These are phyloP conservation scores for Pseudocercospora vitis DNA, from an alignment of 2,329 filamentous ascomycete genomes.

Conservation along the genomic window DNA sequence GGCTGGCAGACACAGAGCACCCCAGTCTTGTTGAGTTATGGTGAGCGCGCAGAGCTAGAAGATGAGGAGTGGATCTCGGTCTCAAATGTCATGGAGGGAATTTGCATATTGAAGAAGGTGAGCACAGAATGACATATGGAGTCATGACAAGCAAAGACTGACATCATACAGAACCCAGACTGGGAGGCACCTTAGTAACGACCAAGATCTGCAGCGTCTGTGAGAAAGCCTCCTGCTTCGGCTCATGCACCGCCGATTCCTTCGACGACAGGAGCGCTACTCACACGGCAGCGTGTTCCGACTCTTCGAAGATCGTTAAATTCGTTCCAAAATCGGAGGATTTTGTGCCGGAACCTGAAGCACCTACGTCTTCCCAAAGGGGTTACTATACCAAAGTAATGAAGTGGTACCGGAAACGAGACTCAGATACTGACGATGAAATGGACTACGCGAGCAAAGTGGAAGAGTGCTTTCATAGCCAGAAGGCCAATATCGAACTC, in stretches of 20 bases:
- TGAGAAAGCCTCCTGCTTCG: background rate
- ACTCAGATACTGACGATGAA: too few species aligned
- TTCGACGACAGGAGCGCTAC: too few species aligned
- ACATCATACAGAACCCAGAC: slow-evolving; percentile 20
- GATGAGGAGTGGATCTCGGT: slow-evolving; percentile 96
- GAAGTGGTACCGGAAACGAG: too few species aligned
- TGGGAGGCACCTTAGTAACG: slow-evolving; percentile 19
- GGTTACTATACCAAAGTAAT: too few species aligned
- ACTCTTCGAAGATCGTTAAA: too few species aligned
- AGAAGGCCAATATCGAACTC: too few species aligned
- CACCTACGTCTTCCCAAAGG: too few species aligned
- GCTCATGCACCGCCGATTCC: background rate
- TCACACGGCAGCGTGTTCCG: too few species aligned
- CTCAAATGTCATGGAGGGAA: slow-evolving; percentile 85
- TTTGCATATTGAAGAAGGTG: slow-evolving; percentile 97
- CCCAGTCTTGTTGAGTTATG: slow-evolving; percentile 90
- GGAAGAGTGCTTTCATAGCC: too few species aligned
- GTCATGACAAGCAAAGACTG: background rate
- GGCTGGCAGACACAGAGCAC: slow-evolving; percentile 99
- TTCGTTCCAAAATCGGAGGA: too few species aligned
- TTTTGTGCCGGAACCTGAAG: too few species aligned
- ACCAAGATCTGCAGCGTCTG: background rate
- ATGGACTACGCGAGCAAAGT: too few species aligned
- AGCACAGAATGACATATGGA: slow-evolving; percentile 32
- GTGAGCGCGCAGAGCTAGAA: slow-evolving; percentile 93